A percentile compares a stretch with the other conserved stretches of the same genome.
These are phyloP conservation scores for Geotrichum histeridarum DNA, from an alignment of 1,139 yeast genomes.

Conservation along the genomic window DNA sequence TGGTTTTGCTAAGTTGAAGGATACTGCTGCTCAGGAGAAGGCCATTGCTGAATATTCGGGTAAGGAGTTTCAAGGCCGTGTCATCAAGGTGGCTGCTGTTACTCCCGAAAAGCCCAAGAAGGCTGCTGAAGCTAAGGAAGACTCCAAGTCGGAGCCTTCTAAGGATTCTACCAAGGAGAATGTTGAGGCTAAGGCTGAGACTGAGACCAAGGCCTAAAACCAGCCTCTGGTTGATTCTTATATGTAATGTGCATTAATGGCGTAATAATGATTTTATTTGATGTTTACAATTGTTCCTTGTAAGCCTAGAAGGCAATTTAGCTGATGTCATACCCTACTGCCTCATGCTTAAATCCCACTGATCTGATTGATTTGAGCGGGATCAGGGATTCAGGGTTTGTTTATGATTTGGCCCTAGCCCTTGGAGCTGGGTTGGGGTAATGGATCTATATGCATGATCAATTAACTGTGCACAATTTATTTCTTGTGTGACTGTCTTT, in stretches of 20 bases:
- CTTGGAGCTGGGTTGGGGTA: neutral
- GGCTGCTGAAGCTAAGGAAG: constrained; percentile 1
- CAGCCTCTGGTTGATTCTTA: neutral
- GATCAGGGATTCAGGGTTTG: neutral
- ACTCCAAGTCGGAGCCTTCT: neutral
- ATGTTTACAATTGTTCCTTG: neutral
- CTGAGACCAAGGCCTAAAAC: neutral
- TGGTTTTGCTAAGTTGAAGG: constrained; percentile 52
- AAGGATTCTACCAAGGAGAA: neutral
- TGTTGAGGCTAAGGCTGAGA: neutral
- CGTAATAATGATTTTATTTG: constrained; percentile 3
- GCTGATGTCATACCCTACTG: neutral
- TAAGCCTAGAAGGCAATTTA: neutral
- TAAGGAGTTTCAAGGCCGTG: constrained; percentile 37
- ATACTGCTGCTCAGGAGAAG: constrained; percentile 41
- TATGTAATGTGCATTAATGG: constrained; percentile 13
- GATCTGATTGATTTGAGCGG: too few relatives aligned
- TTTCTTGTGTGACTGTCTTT: constrained; percentile 10
- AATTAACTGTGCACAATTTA: neutral
- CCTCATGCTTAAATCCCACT: too few relatives aligned
- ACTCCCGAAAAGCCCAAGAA: constrained; percentile 15
- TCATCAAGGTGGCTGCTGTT: constrained; percentile 27
- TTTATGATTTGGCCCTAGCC: neutral
- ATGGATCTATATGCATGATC: neutral
- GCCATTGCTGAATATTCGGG: constrained; percentile 45